Evolutionary conservation across 768 basidiomycete species (phyloP), one percentile per base, ranked within the genome.

Genomic region (Termitomyces sp.): DNA sequence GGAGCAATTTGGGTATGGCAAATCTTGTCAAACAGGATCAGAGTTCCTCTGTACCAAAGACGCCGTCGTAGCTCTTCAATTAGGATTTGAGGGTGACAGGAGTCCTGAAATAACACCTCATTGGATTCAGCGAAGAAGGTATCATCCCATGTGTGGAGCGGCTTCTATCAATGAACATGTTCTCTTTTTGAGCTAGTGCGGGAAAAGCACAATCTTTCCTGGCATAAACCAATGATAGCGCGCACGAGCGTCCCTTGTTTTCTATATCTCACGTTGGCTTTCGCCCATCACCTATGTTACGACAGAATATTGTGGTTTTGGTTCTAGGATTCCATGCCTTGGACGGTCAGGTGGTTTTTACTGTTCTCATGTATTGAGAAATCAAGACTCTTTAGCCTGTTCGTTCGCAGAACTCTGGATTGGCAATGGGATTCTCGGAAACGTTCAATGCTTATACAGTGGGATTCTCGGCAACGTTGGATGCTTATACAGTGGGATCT

Each of bases 1-100:
- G 92, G 88, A 81, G 77, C 63, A 96, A 93, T 68, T 78, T 96
- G 52, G 93, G 93, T 6, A 71, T 94, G 59, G 80, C 75, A 45
- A 82, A 85, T 62, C 75, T 91, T 7, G 68, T 67, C 32, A 66
- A 71, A 43, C 63, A 66, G 28, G 66, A 61, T n/a, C 65, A 69
- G 49, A 53, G 61, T 32, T 58, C 32, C 16, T 38, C 57, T 36
- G 33, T 50, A 56, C 14, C 42, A 35, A 47, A 49, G 12, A n/a
- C 35, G 1, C 33, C 56, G 6, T 58, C 63, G 42, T 59, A 30
- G 52, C 26, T 26, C 26, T 52, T n/a, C 18, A 18, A 40, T 42
- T 7, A 28, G 26, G 13, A 16, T 16, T 24, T 32, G 0, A 12
- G 30, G 32, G n/a, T 51, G 51, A 30, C 36, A 26, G 16, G 24